Evolutionary conservation across 2,329 filamentous ascomycete species (phyloP), one percentile per base, ranked within the genome.

Genomic region (Lasiodiplodia citricola): DNA sequence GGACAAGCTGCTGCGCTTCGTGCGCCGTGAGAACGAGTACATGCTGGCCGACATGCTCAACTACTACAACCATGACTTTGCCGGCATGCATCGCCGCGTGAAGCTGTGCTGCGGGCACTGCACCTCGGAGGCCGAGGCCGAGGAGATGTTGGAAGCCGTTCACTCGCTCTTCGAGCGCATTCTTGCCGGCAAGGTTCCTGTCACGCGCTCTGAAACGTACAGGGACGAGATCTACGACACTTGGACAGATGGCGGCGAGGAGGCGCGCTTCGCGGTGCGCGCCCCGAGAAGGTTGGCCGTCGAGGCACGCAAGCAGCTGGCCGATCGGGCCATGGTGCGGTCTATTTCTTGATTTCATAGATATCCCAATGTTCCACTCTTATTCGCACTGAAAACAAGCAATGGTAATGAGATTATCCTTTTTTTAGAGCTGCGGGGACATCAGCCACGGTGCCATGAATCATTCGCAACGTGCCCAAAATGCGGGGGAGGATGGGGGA

Each of bases 1-100:
- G 76, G 93, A 92, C 1, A 87, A 91, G 50, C 84, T 97, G 58
- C 94, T 80, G 6, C 77, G 78, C 64, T 74, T 79, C 72, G 75
- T 82, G 21, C 44, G 50, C 31, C 52, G 35, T 44, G 44, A 69
- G 41, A 69, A 69, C 62, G 68, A 69, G 55, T 66, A 67, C 35
- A 38, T 58, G 63, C 41, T 67, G 35, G 54, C 55, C 44, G 62
- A 58, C 31, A 31, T 28, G 38, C 62, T 67, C 41, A 67, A 73
- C 31, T 70, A 38, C 65, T 71, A 66, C 51, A 76, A 73, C 18
- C 69, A 68, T 37, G 74, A 67, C 10, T 76, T 73, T 70, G 70
- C 72, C 7, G 51, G 72, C 14, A 71, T 76, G 10, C 41, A 73
- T 2, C 68, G 68, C 18, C 68, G 69, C 52, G 71, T 76, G 35